Evolutionary conservation across 352 stramenopile species (phyloP), one percentile per base, ranked within the genome.

Genomic region (Phytophthora cryptogea): DNA sequence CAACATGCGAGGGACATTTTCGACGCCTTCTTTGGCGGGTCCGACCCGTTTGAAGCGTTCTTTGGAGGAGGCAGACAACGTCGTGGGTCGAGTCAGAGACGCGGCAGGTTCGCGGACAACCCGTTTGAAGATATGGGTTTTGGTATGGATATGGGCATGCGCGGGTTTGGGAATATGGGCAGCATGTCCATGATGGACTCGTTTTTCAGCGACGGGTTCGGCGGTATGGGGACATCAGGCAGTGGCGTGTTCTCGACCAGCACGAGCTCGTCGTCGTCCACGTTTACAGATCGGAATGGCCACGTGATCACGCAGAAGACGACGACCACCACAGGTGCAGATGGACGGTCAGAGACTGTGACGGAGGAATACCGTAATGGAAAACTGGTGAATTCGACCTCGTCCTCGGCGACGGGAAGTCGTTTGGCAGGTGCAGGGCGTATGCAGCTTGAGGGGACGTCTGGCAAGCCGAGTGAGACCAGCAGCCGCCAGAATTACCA

Each of bases 351-450:
- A 0, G 76, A 90, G 58, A 88, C 79, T 2, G 49, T 83, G 10
- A 89, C 79, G 20, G 83, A 94, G 42, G 83, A 92, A 51, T 94
- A 71, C 51, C 56, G 70, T n/a, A 85, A 92, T 48, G 85, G 85
- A 2, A 76, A 75, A 3, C 63, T 92, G 20, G 61, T 86, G 11
- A 81, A 72, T 43, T 92, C 82, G 9, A 68, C 71, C 5, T 82
- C 76, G 20, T 72, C 74, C 17, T 58, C 57, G 10, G 40, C 37
- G 8, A 54, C 55, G 30, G 30, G 30, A 7, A 86, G 55, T 59
- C 75, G 81, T 8, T 63, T 92, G 23, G 71, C 75, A 3, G 76
- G 61, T 51, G 73, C 76, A 31, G 83, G 77, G 16, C 68, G 83
- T 4, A 89, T 89, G 77, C 83, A 90, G 36, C 56, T 92, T 20